Evolutionary conservation across 176 grass and related monocot species (phyloP), one percentile per base, ranked within the genome.

Genomic region (Oryza punctata): DNA sequence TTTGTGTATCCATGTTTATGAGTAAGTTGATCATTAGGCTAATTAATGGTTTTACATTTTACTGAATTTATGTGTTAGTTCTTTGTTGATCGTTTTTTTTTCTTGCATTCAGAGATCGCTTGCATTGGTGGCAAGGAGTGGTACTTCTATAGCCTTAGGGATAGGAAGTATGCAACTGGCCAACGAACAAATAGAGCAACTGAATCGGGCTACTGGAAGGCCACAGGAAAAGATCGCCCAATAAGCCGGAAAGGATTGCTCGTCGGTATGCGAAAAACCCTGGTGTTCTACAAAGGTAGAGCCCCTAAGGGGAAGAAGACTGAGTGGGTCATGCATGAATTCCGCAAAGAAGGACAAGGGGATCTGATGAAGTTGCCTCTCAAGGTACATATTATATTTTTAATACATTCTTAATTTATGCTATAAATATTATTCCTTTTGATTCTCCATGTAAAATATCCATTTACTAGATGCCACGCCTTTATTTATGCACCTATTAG

Each of bases 261-360:
- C 2, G 89, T 95, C 2, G 96, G 96, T 27, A 98, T 95, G 96
- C 88, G 96, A 14, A 98, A 98, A 94, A 98, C 96, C 12, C 87
- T 98, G 11, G 96, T 98, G 28, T 98, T 98, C 69, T 98, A 98
- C 45, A 83, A 88, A 82, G 96, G 96, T 57, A 93, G 96, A 88
- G 96, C 96, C 8, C 96, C 96, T 2, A 98, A 87, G 60, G 96
- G 96, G 24, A 93, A 77, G 80, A 98, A 98, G 87, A 98, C 89
- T 10, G 89, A 98, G n/a, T 98, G 96, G 96, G 93, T 95, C 72
- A 98, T 95, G 95, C 95, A 98, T 18, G 95, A 98, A 82, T 95
- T 98, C 59, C 92, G 92, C 76, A 86, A 85, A 69, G 90, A 93
- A 86, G 91, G 72, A 24, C 76, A 77, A 84, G 83, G 68, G 3